Conservation (phyloP, 345 rosid genomes). For the Lepidium africanum region DNA sequence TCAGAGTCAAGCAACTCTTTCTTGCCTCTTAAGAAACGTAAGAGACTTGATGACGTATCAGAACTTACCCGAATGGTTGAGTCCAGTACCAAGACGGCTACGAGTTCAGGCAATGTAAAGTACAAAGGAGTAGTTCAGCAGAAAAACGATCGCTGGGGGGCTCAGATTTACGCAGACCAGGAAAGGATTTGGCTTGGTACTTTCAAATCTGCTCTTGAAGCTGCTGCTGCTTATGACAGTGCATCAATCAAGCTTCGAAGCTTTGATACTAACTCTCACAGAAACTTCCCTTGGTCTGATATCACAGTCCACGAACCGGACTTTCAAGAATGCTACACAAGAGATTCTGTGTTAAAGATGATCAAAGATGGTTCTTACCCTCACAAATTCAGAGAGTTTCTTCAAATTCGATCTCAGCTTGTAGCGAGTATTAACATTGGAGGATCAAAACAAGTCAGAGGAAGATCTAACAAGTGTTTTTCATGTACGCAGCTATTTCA, state of each 20-base stretch:
- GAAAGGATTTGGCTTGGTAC: conserved; percentile 64
- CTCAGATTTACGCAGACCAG: conserved; percentile 47
- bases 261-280: conserved; percentile 33
- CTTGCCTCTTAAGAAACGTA: conserved; percentile 21
- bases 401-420: conserved; percentile 18
- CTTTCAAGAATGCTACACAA: conserved; percentile 33
- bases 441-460: background rate
- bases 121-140: conserved; percentile 53
- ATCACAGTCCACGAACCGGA: conserved; percentile 36
- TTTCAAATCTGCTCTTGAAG: conserved; percentile 44
- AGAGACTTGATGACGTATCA: background rate
- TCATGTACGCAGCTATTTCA: conserved; percentile 37
- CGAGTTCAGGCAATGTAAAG: background rate
- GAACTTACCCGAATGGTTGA: background rate
- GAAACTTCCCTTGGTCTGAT: conserved; percentile 56
- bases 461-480: background rate
- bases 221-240: conserved; percentile 55
- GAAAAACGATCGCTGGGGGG: conserved; percentile 50
- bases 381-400: conserved; percentile 39
- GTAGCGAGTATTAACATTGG: background rate
- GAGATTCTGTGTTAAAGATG: conserved; percentile 46
- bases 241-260: conserved; percentile 40
- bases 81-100: background rate
- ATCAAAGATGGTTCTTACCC: conserved; percentile 62
- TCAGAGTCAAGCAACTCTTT: background rate